These are phyloP conservation scores for Calonectria pseudoturangicola DNA, from an alignment of 2,329 filamentous ascomycete species.

Conservation along the genomic window DNA sequence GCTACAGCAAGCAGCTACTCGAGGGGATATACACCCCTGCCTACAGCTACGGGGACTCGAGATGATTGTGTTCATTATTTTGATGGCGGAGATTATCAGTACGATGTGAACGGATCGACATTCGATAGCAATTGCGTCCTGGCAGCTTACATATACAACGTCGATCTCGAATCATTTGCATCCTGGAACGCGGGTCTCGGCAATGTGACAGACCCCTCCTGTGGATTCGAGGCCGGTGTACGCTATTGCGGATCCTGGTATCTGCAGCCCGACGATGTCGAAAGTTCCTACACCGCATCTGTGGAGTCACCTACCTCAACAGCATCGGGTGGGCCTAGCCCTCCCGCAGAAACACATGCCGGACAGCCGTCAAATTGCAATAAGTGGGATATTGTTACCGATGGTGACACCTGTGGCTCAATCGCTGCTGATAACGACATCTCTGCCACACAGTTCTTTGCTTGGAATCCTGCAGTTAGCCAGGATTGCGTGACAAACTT, in stretches of 20 bases:
- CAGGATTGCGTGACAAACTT: slow-evolving; percentile 3
- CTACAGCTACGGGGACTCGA: not conserved
- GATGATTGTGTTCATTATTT: not conserved
- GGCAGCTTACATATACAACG: not conserved
- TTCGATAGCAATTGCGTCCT: not conserved
- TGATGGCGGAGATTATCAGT: not conserved
- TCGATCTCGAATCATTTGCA: not conserved
- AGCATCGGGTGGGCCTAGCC: not conserved
- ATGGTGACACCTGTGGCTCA: not conserved
- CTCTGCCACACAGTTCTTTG: not conserved
- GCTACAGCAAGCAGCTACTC: not conserved
- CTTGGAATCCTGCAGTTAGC: slow-evolving; percentile 9
- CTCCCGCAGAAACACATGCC: not conserved
- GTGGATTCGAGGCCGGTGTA: not conserved
- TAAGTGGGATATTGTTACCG: not conserved
- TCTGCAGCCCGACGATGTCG: not conserved
- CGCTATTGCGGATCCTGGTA: slow-evolving; percentile 1
- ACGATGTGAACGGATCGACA: not conserved
- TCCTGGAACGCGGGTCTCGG: not conserved
- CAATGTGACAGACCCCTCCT: not conserved
- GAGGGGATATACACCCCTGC: not conserved
- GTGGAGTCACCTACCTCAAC: not conserved
- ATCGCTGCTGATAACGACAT: not conserved
- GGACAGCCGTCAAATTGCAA: not conserved
- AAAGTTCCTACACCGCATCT: not conserved